Evolutionary conservation across 192 early-diverging fungal genomes (phyloP), one percentile per base, ranked within the genome.

Genomic region (Lunasporangiospora selenospora): DNA sequence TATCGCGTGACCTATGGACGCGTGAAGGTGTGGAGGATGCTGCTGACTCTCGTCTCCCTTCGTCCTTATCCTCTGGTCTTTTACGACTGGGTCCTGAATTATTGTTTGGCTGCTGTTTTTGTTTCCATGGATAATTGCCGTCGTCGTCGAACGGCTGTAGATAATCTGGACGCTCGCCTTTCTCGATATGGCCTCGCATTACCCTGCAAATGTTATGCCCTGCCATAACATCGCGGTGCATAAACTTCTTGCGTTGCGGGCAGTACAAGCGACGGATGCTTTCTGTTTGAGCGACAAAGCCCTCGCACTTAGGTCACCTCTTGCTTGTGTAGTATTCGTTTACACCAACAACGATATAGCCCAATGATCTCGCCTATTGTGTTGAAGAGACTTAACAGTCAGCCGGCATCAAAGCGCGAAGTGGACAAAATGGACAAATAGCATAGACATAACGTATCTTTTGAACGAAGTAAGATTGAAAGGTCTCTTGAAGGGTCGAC

Each of bases 381-480:
- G 4, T 34, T 33, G 9, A 16, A 21, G n/a, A 12, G 21, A 3
- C 12, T 18, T 45, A 24, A 12, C 43, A 45, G 42, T 2, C 26
- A 24, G 21, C 26, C 3, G 43, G 21, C 21, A 3, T 45, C 43
- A 45, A 45, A 45, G 9, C 43, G 13, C 21, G 21, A 45, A 8
- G 21, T 23, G 21, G 23, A 24, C 26, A 24, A 45, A 18, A 45
- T 16, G 26, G 43, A 23, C 19, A 4, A 12, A 24, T 24, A 45
- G 21, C 26, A 24, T 26, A 33, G n/a, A n/a, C n/a, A n/a, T n/a
- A n/a, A n/a, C n/a, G n/a, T n/a, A n/a, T n/a, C n/a, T n/a, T n/a
- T n/a, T n/a, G n/a, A n/a, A 58, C 34, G n/a, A 58, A 48, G 15
- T 48, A 58, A 1, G 56, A 48, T 15, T 11, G 37, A 47, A 58